Conservation (phyloP, 1,284 basidiomycete genomes). For the Cutaneotrichosporon mucoides region DNA sequence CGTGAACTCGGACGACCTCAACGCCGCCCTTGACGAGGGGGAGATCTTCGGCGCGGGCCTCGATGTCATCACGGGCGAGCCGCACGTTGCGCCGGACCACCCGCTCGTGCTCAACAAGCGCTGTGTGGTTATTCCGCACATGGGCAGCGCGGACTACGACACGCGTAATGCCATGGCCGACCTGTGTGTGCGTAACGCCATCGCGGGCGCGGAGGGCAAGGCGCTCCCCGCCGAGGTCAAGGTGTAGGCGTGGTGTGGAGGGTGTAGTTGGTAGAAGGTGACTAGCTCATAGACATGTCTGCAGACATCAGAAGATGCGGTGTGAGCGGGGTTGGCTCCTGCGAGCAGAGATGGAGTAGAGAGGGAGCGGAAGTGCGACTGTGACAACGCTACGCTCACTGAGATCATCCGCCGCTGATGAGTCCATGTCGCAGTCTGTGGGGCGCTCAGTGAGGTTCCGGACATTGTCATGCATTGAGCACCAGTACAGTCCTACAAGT, state of each 20-base stretch:
- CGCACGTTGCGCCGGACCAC: slow-evolving; percentile 68
- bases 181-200: slow-evolving; percentile 51
- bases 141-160: slow-evolving; percentile 83
- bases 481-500: no score
- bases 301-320: not conserved
- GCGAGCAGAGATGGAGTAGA: no score
- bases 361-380: no score
- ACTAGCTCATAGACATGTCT: not conserved
- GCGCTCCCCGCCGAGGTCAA: slow-evolving; percentile 39
- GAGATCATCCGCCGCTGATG: no score
- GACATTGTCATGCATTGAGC: no score
- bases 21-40: slow-evolving; percentile 66
- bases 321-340: no score
- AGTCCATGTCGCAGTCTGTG: no score
- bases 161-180: slow-evolving; percentile 78
- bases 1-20: slow-evolving; percentile 83
- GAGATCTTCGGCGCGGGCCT: slow-evolving; percentile 88
- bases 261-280: no score
- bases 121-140: slow-evolving; percentile 71
- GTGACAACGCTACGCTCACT: no score
- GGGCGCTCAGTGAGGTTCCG: no score
- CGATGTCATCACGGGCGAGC: slow-evolving; percentile 93
- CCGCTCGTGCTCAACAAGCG: slow-evolving; percentile 61
- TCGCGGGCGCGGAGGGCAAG: slow-evolving; percentile 33
- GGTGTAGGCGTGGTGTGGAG: slow-evolving; percentile 12